Percentiles rank a stretch among this genome's conserved stretches.
phyloP scores from a whole-genome alignment of 306 rosid genomes.

The Fragaria iinumae region DNA sequence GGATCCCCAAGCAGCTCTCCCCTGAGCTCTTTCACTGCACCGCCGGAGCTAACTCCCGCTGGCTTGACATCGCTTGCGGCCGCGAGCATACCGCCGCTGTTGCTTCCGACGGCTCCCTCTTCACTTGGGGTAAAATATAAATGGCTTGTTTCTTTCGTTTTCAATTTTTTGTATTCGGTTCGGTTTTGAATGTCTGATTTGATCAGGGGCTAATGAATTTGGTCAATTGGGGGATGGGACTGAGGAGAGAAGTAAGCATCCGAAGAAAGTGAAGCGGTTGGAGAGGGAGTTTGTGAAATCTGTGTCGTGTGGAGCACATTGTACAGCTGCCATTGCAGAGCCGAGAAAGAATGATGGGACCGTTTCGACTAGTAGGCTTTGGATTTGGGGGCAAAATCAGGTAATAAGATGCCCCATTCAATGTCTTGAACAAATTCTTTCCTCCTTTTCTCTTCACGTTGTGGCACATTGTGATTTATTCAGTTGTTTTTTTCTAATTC shows the following conservation, averaged over 20 bases:
- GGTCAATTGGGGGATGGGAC: conserved; percentile 98
- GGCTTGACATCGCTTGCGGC: conserved; percentile 92
- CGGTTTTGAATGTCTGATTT: background rate
- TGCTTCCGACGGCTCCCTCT: conserved; percentile 83
- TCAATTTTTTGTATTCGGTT: background rate
- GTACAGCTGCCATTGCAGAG: conserved; percentile 91
- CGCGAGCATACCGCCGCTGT: conserved; percentile 94
- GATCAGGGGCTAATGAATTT: conserved; percentile 75
- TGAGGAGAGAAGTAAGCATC: conserved; percentile 70
- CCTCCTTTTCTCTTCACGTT: background rate
- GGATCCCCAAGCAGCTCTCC: conserved; percentile 81
- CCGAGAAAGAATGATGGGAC: conserved; percentile 75
- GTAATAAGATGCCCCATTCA: conserved; percentile 25
- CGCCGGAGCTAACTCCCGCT: conserved; percentile 60
- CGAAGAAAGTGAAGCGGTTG: conserved; percentile 67
- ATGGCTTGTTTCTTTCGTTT: conserved; percentile 10
- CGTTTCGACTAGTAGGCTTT: conserved; percentile 64
- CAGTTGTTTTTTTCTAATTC: background rate
- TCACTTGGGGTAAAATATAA: conserved; percentile 68
- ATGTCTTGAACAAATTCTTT: background rate
- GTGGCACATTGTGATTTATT: conserved; percentile 9
- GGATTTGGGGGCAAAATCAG: conserved; percentile 99
- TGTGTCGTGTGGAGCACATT: conserved; percentile 90
- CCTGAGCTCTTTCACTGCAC: conserved; percentile 81
- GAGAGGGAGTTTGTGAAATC: conserved; percentile 70